These are phyloP conservation scores for Coemansia sp. DNA, from an alignment of 192 early-diverging fungal genomes.

Conservation along the genomic window DNA sequence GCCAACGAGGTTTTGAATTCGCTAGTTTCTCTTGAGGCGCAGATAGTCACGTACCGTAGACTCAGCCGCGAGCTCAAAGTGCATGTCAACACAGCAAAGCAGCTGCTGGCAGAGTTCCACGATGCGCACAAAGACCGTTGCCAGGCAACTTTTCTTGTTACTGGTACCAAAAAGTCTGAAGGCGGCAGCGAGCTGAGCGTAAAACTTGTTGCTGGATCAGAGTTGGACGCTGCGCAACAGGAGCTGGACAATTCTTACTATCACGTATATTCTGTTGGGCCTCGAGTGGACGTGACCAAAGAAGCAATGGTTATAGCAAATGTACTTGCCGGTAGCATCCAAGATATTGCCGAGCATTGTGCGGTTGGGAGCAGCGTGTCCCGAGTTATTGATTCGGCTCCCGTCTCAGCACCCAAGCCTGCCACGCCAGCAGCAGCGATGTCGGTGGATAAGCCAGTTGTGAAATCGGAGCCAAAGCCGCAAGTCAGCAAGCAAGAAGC, in stretches of 20 bases:
- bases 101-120: slow-evolving; percentile 35
- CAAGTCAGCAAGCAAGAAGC: not conserved
- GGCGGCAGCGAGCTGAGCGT: slow-evolving; percentile 19
- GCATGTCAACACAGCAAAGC: slow-evolving; percentile 43
- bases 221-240: slow-evolving; percentile 17
- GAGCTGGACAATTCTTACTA: slow-evolving; percentile 17
- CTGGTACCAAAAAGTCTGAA: slow-evolving; percentile 9
- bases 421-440: not conserved
- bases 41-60: slow-evolving; percentile 50
- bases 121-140: slow-evolving; percentile 24
- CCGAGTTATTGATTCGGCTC: not conserved
- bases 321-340: slow-evolving; percentile 28
- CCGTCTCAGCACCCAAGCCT: not conserved
- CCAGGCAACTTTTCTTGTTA: slow-evolving; percentile 42
- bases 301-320: slow-evolving; percentile 35
- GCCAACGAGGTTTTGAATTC: slow-evolving; percentile 29
- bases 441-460: not conserved
- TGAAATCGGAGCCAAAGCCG: not conserved
- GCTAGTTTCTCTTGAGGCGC: slow-evolving; percentile 37
- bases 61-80: slow-evolving; percentile 51
- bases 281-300: slow-evolving; percentile 4
- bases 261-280: slow-evolving; percentile 46
- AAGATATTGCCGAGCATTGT: slow-evolving; percentile 30
- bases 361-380: slow-evolving; percentile 36
- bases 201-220: slow-evolving; percentile 27